Percentiles rank a stretch among this genome's conserved stretches.
phyloP scores from a whole-genome alignment of 2,329 filamentous ascomycete genomes.

The Aspergillus pseudoglaucus region DNA sequence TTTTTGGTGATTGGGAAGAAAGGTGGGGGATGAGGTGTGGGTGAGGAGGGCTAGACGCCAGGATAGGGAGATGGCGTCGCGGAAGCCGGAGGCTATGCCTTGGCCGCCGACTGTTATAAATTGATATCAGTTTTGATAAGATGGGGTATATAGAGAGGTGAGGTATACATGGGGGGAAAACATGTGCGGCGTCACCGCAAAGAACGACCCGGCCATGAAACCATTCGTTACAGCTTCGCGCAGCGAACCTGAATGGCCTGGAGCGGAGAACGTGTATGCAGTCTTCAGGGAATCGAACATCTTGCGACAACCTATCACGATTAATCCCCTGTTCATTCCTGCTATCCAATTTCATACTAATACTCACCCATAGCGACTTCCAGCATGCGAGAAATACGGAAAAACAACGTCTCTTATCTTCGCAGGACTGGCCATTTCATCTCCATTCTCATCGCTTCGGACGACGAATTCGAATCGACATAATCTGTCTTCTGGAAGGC shows the following conservation, averaged over 20 bases:
- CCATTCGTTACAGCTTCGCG: constrained; percentile 45
- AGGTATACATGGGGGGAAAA: constrained; percentile 44
- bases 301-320: constrained; percentile 13
- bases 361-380: constrained; percentile 17
- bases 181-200: constrained; percentile 47
- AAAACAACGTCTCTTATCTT: constrained; percentile 18
- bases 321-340: constrained; percentile 24
- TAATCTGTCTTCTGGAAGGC: constrained; percentile 33
- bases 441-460: constrained; percentile 21
- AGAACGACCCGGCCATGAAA: constrained; percentile 36
- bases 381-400: constrained; percentile 21
- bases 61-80: constrained; percentile 31
- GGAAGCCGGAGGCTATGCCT: constrained; percentile 37
- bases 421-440: constrained; percentile 19
- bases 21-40: constrained; percentile 4
- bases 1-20: constrained; percentile 11
- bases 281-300: constrained; percentile 37
- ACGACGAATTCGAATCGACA: constrained; percentile 35
- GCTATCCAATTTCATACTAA: constrained; percentile 18
- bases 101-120: constrained; percentile 31
- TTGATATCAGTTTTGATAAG: too few species aligned
- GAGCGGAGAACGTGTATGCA: constrained; percentile 44
- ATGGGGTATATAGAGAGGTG: background rate
- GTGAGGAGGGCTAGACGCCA: constrained; percentile 32
- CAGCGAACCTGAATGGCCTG: constrained; percentile 42